Conservation (phyloP, 768 basidiomycete species). For the Tylopilus sp. region DNA sequence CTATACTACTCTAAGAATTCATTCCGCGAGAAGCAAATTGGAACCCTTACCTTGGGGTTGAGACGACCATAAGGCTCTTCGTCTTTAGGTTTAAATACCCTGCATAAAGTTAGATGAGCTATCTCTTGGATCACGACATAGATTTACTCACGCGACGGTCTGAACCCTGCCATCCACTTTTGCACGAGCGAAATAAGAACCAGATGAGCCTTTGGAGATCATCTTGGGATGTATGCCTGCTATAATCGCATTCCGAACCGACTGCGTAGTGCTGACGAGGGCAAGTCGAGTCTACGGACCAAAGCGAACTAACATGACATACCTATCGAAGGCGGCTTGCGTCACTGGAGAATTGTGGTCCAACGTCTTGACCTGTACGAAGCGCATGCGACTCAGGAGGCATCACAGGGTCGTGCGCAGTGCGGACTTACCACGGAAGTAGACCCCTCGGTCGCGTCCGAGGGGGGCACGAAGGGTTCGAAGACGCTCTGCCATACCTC, state of each 20-base stretch:
- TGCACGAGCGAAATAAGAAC: conserved; percentile 88
- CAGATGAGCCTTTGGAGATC: conserved; percentile 86
- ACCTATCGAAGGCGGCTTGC: conserved; percentile 69
- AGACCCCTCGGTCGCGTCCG: conserved; percentile 29
- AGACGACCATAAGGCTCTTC: conserved; percentile 86
- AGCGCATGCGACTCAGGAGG: conserved; percentile 2
- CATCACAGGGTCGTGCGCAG: no score
- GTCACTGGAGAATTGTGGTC: conserved; percentile 80
- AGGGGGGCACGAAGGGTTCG: conserved; percentile 52
- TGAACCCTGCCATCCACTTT: conserved; percentile 74
- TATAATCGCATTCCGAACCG: conserved; percentile 63
- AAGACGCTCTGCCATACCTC: conserved; percentile 81
- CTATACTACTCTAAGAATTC: conserved; percentile 33
- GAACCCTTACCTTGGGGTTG: conserved; percentile 68
- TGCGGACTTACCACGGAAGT: conserved; percentile 15
- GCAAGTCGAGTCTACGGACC: conserved; percentile 9
- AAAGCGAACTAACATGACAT: conserved; percentile 28
- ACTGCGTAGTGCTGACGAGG: conserved; percentile 50
- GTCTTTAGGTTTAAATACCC: conserved; percentile 90
- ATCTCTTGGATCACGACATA: neutral
- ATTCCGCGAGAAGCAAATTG: neutral
- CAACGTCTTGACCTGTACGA: conserved; percentile 64
- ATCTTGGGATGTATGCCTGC: conserved; percentile 88
- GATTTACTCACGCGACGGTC: conserved; percentile 67
- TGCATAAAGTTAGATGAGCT: conserved; percentile 26